A percentile compares a stretch with the other conserved stretches of the same genome.
These are phyloP conservation scores for Aspergillus taichungensis DNA, from an alignment of 495 filamentous ascomycete genomes.

Conservation along the genomic window DNA sequence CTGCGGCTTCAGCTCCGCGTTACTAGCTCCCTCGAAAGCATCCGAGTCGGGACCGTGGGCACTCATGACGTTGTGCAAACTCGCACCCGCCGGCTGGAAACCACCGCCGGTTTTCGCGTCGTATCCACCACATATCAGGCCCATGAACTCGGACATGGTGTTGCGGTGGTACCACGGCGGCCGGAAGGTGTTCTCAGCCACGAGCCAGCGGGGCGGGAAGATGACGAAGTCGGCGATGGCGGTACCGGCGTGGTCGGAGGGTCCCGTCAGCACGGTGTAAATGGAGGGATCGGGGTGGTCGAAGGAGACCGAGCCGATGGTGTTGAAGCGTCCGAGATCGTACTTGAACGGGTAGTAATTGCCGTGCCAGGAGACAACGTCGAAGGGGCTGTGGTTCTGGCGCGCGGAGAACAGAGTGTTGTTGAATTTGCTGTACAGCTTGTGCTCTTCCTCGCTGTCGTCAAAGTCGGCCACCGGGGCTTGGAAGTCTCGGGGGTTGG, in stretches of 20 bases:
- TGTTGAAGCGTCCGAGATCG: slow-evolving; percentile 73
- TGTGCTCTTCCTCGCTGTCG: slow-evolving; percentile 49
- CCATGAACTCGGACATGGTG: slow-evolving; percentile 63
- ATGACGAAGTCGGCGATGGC: slow-evolving; percentile 77
- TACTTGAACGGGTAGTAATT: slow-evolving; percentile 82
- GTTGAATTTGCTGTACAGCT: slow-evolving; percentile 68
- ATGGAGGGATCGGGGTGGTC: slow-evolving; percentile 82
- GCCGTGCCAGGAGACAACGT: slow-evolving; percentile 75
- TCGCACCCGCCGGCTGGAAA: slow-evolving; percentile 55
- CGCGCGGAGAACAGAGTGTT: slow-evolving; percentile 65
- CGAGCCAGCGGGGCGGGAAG: slow-evolving; percentile 76
- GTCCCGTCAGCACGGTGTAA: slow-evolving; percentile 71
- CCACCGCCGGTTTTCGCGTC: slow-evolving; percentile 56
- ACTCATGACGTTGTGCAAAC: slow-evolving; percentile 55
- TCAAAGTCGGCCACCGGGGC: slow-evolving; percentile 69
- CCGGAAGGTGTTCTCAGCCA: slow-evolving; percentile 68
- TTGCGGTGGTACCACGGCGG: slow-evolving; percentile 79
- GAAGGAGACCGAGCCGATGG: slow-evolving; percentile 61
- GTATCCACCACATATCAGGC: slow-evolving; percentile 54
- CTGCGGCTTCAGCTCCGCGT: slow-evolving; percentile 45
- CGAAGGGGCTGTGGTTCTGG: slow-evolving; percentile 70
- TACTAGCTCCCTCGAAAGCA: slow-evolving; percentile 51
- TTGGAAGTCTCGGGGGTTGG: slow-evolving; percentile 85
- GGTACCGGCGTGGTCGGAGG: slow-evolving; percentile 62
- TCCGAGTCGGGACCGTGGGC: slow-evolving; percentile 51